These are phyloP conservation scores for Pyrenula aspistea DNA, from an alignment of 495 filamentous ascomycete genomes.

Conservation along the genomic window DNA sequence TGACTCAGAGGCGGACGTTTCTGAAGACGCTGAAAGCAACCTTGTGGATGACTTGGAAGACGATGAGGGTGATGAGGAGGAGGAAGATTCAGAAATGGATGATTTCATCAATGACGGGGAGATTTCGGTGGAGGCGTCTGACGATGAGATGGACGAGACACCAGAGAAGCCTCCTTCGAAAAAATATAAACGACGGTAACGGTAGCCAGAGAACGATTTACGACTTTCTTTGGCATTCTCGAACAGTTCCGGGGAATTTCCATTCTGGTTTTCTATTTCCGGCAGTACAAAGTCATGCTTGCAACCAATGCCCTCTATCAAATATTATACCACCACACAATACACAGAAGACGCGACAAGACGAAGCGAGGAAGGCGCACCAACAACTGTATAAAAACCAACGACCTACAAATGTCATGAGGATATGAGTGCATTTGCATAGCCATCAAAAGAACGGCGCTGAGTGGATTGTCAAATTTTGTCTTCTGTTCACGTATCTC, in stretches of 20 bases:
- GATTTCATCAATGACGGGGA: slow-evolving; percentile 30
- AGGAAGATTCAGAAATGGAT: slow-evolving; percentile 17
- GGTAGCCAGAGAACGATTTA: background rate
- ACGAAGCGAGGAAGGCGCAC: background rate
- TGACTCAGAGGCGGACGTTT: slow-evolving; percentile 32
- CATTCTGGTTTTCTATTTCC: background rate
- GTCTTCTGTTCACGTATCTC: background rate
- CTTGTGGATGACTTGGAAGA: slow-evolving; percentile 31
- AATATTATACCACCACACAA: background rate
- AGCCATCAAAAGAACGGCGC: background rate
- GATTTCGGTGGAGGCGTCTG: slow-evolving; percentile 26
- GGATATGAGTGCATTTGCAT: background rate
- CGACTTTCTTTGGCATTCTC: background rate
- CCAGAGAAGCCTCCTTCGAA: slow-evolving; percentile 19
- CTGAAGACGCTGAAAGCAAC: slow-evolving; percentile 32
- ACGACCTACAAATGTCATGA: background rate
- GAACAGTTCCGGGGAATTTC: background rate
- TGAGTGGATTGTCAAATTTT: background rate
- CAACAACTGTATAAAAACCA: background rate
- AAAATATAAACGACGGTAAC: background rate
- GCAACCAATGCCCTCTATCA: background rate
- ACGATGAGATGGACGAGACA: slow-evolving; percentile 13
- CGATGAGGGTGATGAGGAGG: slow-evolving; percentile 27
- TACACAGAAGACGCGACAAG: background rate
- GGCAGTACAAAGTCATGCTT: background rate